Conservation (phyloP, 2,329 filamentous ascomycete genomes). For the Alternaria viburni region DNA sequence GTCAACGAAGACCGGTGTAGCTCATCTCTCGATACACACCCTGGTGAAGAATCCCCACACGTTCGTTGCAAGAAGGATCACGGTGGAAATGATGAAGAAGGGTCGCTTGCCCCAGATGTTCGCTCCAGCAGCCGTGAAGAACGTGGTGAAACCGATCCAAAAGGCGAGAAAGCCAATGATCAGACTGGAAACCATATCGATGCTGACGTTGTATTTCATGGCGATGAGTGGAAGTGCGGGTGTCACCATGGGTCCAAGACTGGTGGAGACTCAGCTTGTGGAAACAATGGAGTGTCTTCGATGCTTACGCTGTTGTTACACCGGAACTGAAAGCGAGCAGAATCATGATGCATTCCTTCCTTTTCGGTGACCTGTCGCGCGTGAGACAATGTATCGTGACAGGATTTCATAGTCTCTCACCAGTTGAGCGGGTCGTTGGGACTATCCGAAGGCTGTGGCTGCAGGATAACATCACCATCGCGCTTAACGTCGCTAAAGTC, state of each 20-base stretch:
- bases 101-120: slow-evolving; percentile 48
- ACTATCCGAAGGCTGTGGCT: slow-evolving; percentile 89
- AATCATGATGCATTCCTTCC: slow-evolving; percentile 43
- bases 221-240: slow-evolving; percentile 47
- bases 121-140: slow-evolving; percentile 52
- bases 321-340: slow-evolving; percentile 45
- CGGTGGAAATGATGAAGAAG: slow-evolving; percentile 47
- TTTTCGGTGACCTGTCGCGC: slow-evolving; percentile 16
- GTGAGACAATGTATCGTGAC: background rate
- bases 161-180: slow-evolving; percentile 48
- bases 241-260: slow-evolving; percentile 52
- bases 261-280: slow-evolving; percentile 15
- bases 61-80: slow-evolving; percentile 46
- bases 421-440: slow-evolving; percentile 79
- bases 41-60: slow-evolving; percentile 51
- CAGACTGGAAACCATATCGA: slow-evolving; percentile 48
- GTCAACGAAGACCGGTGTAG: background rate
- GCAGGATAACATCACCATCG: slow-evolving; percentile 74
- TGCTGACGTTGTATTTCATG: slow-evolving; percentile 45
- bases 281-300: background rate
- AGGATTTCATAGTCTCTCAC: slow-evolving; percentile 16
- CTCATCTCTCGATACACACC: slow-evolving; percentile 7
- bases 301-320: slow-evolving; percentile 36
- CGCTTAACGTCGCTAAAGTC: slow-evolving; percentile 44
- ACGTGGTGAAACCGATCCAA: slow-evolving; percentile 50